Percentiles rank a stretch among this genome's conserved stretches.
phyloP scores from a whole-genome alignment of 805 yeast species.

The Cyberlindnera nakhonratchasimensis region DNA sequence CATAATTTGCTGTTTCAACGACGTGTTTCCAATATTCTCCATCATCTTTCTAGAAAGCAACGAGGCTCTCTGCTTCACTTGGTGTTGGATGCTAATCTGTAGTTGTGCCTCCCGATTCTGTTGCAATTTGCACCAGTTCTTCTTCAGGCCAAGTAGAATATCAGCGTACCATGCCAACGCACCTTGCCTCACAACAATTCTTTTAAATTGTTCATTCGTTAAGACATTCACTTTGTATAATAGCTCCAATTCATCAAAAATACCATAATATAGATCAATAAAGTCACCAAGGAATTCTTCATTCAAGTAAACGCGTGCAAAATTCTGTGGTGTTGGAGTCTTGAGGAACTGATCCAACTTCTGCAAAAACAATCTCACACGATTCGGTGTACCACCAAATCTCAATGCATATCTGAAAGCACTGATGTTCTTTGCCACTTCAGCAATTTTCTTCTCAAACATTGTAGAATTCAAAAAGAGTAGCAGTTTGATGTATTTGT shows the following conservation, averaged over 20 bases:
- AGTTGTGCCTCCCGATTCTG: slow-evolving; percentile 45
- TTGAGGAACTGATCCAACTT: slow-evolving; percentile 22
- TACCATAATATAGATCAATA: slow-evolving; percentile 56
- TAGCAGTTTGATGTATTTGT: slow-evolving; percentile 24
- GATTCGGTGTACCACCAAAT: slow-evolving; percentile 67
- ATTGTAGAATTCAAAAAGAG: slow-evolving; percentile 31
- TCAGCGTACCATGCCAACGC: slow-evolving; percentile 67
- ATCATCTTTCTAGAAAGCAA: slow-evolving; percentile 38
- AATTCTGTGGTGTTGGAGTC: slow-evolving; percentile 12
- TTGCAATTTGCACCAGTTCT: slow-evolving; percentile 43
- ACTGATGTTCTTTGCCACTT: slow-evolving; percentile 45
- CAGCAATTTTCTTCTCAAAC: slow-evolving; percentile 36
- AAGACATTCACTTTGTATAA: slow-evolving; percentile 52
- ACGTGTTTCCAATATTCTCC: slow-evolving; percentile 25
- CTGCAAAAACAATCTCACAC: slow-evolving; percentile 33
- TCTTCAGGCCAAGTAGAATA: slow-evolving; percentile 53
- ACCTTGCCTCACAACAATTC: slow-evolving; percentile 52
- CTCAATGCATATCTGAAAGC: slow-evolving; percentile 65
- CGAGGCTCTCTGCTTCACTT: slow-evolving; percentile 56
- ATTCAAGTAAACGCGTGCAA: slow-evolving; percentile 36
- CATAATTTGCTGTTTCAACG: slow-evolving; percentile 30
- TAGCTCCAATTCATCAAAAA: slow-evolving; percentile 60
- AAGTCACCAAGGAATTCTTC: slow-evolving; percentile 48
- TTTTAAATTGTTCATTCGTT: slow-evolving; percentile 34
- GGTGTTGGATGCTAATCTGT: slow-evolving; percentile 53